Evolutionary conservation across 2,329 filamentous ascomycete species (phyloP).

Genomic region (Apiospora aurea): DNA sequence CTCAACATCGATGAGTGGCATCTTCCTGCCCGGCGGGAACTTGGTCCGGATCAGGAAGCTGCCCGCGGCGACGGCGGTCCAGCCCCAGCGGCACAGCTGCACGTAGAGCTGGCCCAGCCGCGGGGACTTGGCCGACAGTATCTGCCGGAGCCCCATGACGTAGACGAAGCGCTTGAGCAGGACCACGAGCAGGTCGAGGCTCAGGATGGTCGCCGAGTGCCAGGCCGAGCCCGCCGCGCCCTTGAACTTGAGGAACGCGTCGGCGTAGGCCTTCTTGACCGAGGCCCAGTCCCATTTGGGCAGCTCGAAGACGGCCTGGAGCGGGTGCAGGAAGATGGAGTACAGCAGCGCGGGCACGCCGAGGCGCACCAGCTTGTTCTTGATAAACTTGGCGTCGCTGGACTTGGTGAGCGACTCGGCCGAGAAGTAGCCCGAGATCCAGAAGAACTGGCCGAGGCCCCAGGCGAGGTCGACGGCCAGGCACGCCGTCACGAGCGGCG

Average conservation of each 20-base stretch:
- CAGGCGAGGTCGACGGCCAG: conserved; percentile 12
- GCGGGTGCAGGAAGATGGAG: conserved; percentile 8
- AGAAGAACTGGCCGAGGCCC: conserved; percentile 26
- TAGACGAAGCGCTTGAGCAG: conserved; percentile 24
- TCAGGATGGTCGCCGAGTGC: conserved; percentile 25
- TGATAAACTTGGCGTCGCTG: not conserved
- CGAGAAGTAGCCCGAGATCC: conserved; percentile 22
- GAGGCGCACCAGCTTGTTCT: conserved; percentile 20
- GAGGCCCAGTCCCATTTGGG: not conserved
- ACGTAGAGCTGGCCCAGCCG: not conserved
- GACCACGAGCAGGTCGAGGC: conserved; percentile 23
- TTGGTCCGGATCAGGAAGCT: conserved; percentile 25
- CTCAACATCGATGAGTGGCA: conserved; percentile 19
- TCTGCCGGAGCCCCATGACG: not conserved
- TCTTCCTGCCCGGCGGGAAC: conserved; percentile 15
- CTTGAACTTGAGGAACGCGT: conserved; percentile 24
- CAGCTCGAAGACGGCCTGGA: not conserved
- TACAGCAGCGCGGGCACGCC: conserved; percentile 21
- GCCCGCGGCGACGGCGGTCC: conserved; percentile 22
- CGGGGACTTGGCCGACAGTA: conserved; percentile 4
- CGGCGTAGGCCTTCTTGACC: conserved; percentile 17
- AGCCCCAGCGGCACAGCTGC: conserved; percentile 25
- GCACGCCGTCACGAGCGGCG: conserved; percentile 10
- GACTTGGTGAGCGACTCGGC: conserved; percentile 21
- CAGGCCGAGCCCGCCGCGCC: conserved; percentile 22